phyloP scores from a whole-genome alignment of 495 filamentous ascomycete genomes.

The Diplogelasinospora grovesii region DNA sequence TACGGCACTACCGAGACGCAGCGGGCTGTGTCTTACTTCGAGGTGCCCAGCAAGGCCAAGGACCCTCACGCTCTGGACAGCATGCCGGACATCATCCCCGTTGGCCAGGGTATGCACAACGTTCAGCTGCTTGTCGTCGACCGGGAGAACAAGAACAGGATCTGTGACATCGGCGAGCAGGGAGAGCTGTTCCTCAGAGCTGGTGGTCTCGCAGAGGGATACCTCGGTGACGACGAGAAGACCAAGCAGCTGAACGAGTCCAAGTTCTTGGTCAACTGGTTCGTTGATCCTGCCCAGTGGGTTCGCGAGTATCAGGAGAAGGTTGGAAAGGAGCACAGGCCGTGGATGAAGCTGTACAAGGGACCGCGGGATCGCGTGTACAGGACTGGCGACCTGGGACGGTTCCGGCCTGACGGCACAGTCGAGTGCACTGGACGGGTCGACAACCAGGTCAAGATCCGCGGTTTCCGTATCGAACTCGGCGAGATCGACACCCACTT shows the following conservation, averaged over 20 bases:
- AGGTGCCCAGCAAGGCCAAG: conserved; percentile 63
- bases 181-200: conserved; percentile 89
- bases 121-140: conserved; percentile 91
- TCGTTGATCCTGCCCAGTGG: conserved; percentile 71
- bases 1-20: conserved; percentile 91
- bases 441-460: conserved; percentile 92
- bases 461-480: conserved; percentile 91
- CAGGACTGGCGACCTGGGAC: conserved; percentile 72
- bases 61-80: conserved; percentile 63
- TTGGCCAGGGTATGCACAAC: conserved; percentile 83
- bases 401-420: conserved; percentile 66
- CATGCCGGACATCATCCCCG: conserved; percentile 76
- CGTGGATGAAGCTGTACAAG: conserved; percentile 74
- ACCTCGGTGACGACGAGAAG: conserved; percentile 63
- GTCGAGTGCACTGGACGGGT: conserved; percentile 71
- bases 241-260: conserved; percentile 63
- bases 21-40: conserved; percentile 79
- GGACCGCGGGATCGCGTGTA: conserved; percentile 87
- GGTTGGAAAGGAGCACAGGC: conserved; percentile 46
- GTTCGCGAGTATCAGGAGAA: conserved; percentile 55
- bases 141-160: conserved; percentile 59
- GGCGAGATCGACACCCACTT: conserved; percentile 88
- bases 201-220: conserved; percentile 83
- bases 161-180: conserved; percentile 75
- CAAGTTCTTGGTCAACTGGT: conserved; percentile 90